These are phyloP conservation scores for Thermomyces lanuginosus DNA, from an alignment of 2,329 filamentous ascomycete species.

Conservation along the genomic window DNA sequence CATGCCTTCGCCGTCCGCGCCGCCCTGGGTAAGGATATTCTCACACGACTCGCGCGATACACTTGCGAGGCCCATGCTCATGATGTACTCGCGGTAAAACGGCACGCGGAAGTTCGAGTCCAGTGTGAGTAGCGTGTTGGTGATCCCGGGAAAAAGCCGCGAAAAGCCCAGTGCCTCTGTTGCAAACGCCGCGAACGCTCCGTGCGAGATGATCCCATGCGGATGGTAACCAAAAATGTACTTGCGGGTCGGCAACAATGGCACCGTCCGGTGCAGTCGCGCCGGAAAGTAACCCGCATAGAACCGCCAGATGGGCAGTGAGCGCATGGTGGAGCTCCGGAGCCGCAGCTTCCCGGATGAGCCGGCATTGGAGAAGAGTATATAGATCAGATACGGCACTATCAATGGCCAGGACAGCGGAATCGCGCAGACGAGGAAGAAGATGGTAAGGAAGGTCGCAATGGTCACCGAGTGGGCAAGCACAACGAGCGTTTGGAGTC, in stretches of 20 bases:
- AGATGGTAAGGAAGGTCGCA: slow-evolving; percentile 54
- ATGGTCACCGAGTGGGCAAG: slow-evolving; percentile 58
- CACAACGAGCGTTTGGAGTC: slow-evolving; percentile 63
- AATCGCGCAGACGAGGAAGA: slow-evolving; percentile 83
- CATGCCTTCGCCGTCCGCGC: slow-evolving; percentile 63
- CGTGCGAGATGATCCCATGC: slow-evolving; percentile 92
- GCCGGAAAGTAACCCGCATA: slow-evolving; percentile 91
- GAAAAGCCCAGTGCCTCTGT: slow-evolving; percentile 81
- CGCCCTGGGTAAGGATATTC: slow-evolving; percentile 68
- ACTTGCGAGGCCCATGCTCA: slow-evolving; percentile 70
- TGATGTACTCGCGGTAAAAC: slow-evolving; percentile 84
- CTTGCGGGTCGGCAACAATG: slow-evolving; percentile 64
- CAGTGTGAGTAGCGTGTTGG: slow-evolving; percentile 82
- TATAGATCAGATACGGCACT: slow-evolving; percentile 65
- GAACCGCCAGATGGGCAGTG: slow-evolving; percentile 62
- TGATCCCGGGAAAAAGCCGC: slow-evolving; percentile 83
- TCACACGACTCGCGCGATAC: slow-evolving; percentile 86
- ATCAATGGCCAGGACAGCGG: slow-evolving; percentile 77
- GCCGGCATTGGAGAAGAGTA: slow-evolving; percentile 61
- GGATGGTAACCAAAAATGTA: slow-evolving; percentile 97
- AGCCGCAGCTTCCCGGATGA: slow-evolving; percentile 58
- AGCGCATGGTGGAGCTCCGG: slow-evolving; percentile 59
- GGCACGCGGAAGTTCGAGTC: slow-evolving; percentile 91
- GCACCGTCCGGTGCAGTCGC: slow-evolving; percentile 65
- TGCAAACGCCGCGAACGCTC: slow-evolving; percentile 80